phyloP scores from a whole-genome alignment of 495 filamentous ascomycete species.

The Neurospora intermedia region DNA sequence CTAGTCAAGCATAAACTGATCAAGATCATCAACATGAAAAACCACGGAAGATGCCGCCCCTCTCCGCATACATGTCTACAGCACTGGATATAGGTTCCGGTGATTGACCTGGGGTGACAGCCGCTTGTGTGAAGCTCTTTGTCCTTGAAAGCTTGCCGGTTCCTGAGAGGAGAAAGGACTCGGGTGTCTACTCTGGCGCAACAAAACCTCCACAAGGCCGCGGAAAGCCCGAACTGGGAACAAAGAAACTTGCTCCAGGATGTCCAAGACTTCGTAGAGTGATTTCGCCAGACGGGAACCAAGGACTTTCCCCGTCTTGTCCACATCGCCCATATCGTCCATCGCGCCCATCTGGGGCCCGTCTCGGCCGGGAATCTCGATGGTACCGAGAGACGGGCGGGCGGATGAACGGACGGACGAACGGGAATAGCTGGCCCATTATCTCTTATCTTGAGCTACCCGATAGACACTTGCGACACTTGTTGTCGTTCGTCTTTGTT shows the following conservation, averaged over 20 bases:
- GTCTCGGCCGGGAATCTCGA: background rate
- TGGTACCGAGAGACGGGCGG: background rate
- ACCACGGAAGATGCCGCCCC: background rate
- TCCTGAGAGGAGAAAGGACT: background rate
- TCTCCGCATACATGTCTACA: background rate
- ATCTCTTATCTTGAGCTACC: background rate
- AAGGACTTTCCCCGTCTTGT: background rate
- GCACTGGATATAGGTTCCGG: background rate
- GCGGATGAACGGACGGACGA: background rate
- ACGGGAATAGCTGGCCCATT: background rate
- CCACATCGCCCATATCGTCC: background rate
- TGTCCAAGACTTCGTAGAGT: background rate
- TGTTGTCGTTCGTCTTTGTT: background rate
- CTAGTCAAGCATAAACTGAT: background rate
- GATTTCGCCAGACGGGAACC: background rate
- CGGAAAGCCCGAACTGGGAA: background rate
- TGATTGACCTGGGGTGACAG: background rate
- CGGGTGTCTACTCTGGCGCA: background rate
- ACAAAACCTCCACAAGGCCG: background rate
- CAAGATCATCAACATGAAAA: background rate
- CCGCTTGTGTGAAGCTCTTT: background rate
- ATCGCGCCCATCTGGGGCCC: background rate
- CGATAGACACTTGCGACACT: background rate
- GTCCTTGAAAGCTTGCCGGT: background rate
- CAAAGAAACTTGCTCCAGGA: background rate